Evolutionary conservation across 345 rosid species (phyloP).

Genomic region (Capsella bursapastoris): DNA sequence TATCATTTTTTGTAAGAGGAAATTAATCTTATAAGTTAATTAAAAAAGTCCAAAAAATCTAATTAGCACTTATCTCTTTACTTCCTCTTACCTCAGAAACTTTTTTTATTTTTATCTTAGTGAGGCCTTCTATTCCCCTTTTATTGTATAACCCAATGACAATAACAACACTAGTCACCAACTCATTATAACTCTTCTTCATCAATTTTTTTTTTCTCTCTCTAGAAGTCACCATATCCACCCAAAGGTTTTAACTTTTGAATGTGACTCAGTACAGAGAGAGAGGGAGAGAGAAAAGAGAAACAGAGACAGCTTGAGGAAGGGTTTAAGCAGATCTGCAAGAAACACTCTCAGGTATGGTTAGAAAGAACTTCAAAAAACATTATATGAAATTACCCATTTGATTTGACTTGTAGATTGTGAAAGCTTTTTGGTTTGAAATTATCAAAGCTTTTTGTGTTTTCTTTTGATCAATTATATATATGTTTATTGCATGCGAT

Average conservation of each 20-base stretch:
- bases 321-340: conserved; percentile 47
- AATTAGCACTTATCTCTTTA: not conserved
- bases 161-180: conserved; percentile 39
- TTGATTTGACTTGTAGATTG: conserved; percentile 23
- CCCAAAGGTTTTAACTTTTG: conserved; percentile 34
- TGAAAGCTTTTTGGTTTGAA: conserved; percentile 5
- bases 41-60: not conserved
- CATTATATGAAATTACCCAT: not conserved
- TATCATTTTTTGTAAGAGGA: not conserved
- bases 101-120: not conserved
- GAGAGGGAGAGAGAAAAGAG: not conserved
- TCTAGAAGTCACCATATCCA: conserved; percentile 29
- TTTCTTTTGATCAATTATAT: conserved; percentile 24
- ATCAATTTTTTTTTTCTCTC: conserved; percentile 42
- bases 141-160: conserved; percentile 38
- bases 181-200: conserved; percentile 41
- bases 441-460: conserved; percentile 8
- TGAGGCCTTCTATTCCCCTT: conserved; percentile 10
- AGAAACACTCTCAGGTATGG: conserved; percentile 40
- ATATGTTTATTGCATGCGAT: conserved; percentile 37
- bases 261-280: conserved; percentile 27
- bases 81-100: not conserved
- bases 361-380: conserved; percentile 7
- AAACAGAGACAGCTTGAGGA: conserved; percentile 21
- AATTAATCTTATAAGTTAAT: not conserved